Evolutionary conservation across 164 flowering plant species (phyloP), one percentile per base, ranked within the genome.

Genomic region (Vitis amurensis): DNA sequence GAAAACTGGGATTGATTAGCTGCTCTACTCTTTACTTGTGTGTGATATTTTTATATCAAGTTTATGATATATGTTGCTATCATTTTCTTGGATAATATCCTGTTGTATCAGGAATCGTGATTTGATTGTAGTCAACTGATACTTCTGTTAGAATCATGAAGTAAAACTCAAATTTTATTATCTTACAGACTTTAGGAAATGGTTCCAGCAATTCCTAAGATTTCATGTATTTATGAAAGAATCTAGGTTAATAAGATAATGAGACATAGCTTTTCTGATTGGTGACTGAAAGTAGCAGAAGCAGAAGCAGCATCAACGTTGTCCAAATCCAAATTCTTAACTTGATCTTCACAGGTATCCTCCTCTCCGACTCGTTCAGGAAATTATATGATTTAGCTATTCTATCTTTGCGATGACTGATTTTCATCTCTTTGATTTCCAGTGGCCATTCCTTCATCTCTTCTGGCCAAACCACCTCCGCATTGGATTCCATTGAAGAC

Each of bases 401-500:
- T 57, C 4, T 11, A 58, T 48, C 52, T 17, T 37, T 30, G 8
- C 9, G 3, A 12, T 47, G 7, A 37, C 44, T 15, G 31, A 31
- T 44, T 61, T 62, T 66, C 31, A 13, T 73, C 23, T 64, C 61
- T 27, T 70, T 51, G 11, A 66, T 58, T 14, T 57, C 64, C n/a
- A 48, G 15, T 55, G 73, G 50, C 11, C 63, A 23, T 50, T 23
- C 67, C 51, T 76, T 64, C 17, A 63, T 29, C 49, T 77, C 83
- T 4, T 56, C 71, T 14, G 81, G 84, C 86, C 82, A 74, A 14
- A 75, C 48, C 67, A 75, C 66, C 37, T 77, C 84, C 0, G 67
- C 69, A 31, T 68, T 76, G 11, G 77, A 75, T 44, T 71, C 78
- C 63, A 60, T 50, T 8, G 82, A 70, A 55, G 81, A 74, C 50